These are phyloP conservation scores for Myotisia sp. DNA, from an alignment of 2,329 filamentous ascomycete genomes.

Conservation along the genomic window DNA sequence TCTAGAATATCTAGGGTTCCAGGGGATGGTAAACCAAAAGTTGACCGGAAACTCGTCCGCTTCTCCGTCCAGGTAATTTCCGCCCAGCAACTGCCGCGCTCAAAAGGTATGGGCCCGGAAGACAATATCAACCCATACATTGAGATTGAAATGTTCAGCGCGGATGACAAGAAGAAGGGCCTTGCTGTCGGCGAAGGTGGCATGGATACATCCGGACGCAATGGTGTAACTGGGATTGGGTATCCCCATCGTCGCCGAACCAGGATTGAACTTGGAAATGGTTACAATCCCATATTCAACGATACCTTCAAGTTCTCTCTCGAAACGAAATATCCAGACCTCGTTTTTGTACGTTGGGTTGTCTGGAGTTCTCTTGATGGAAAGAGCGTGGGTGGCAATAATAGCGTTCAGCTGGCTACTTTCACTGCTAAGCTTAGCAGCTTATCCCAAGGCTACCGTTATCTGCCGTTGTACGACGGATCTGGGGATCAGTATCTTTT, in stretches of 20 bases:
- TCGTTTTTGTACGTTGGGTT: constrained; percentile 87
- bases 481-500: constrained; percentile 89
- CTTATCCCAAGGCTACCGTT: constrained; percentile 82
- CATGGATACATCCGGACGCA: constrained; percentile 48
- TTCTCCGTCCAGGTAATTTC: constrained; percentile 85
- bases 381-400: constrained; percentile 51
- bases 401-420: constrained; percentile 55
- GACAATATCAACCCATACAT: constrained; percentile 81
- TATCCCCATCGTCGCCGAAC: constrained; percentile 67
- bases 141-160: constrained; percentile 86
- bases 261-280: constrained; percentile 68
- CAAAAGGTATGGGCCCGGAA: constrained; percentile 55
- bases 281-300: constrained; percentile 83
- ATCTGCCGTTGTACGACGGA: constrained; percentile 73
- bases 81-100: constrained; percentile 83
- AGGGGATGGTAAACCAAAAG: constrained; percentile 37
- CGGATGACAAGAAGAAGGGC: constrained; percentile 76
- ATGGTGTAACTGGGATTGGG: constrained; percentile 52
- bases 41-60: constrained; percentile 65
- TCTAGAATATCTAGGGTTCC: constrained; percentile 12
- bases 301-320: constrained; percentile 65
- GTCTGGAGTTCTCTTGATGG: constrained; percentile 77
- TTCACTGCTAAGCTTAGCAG: constrained; percentile 87
- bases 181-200: constrained; percentile 53
- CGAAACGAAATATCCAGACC: constrained; percentile 83